These are phyloP conservation scores for Neopestalotiopsis rosae DNA, from an alignment of 2,329 filamentous ascomycete species.

Conservation along the genomic window DNA sequence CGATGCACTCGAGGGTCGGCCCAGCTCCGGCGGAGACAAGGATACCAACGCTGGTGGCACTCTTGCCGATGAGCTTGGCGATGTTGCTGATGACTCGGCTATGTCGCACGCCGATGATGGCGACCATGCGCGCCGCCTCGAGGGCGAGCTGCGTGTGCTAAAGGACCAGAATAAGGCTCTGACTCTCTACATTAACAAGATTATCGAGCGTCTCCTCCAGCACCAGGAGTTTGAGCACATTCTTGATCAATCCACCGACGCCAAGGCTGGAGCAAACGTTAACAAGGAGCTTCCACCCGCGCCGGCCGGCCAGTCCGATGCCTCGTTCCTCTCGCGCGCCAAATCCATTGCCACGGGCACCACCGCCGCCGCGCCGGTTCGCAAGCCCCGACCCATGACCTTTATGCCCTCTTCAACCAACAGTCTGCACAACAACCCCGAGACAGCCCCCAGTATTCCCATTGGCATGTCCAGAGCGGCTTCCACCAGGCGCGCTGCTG, in stretches of 20 bases:
- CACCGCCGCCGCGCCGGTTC: conserved; percentile 30
- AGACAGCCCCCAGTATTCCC: conserved; percentile 78
- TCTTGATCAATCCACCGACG: conserved; percentile 77
- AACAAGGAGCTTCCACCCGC: conserved; percentile 88
- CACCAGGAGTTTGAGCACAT: conserved; percentile 96
- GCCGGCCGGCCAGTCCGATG: conserved; percentile 58
- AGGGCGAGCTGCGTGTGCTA: conserved; percentile 77
- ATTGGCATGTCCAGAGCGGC: conserved; percentile 62
- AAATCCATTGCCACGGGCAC: conserved; percentile 61
- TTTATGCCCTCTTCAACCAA: conserved; percentile 51
- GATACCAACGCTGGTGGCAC: conserved; percentile 52
- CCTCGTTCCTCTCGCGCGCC: conserved; percentile 64
- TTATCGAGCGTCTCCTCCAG: conserved; percentile 92
- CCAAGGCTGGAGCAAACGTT: conserved; percentile 58
- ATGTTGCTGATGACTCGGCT: conserved; percentile 65
- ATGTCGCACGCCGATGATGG: conserved; percentile 65
- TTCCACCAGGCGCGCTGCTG: conserved; percentile 50
- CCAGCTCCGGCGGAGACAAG: conserved; percentile 27
- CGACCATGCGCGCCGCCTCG: conserved; percentile 70
- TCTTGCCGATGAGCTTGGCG: conserved; percentile 84
- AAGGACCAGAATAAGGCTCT: conserved; percentile 97
- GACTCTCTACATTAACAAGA: conserved; percentile 98
- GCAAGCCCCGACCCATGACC: conserved; percentile 59
- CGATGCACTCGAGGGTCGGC: conserved; percentile 65
- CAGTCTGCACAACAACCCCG: conserved; percentile 64